Conservation (phyloP, 2,329 filamentous ascomycete species). For the Meredithiella fracta region DNA sequence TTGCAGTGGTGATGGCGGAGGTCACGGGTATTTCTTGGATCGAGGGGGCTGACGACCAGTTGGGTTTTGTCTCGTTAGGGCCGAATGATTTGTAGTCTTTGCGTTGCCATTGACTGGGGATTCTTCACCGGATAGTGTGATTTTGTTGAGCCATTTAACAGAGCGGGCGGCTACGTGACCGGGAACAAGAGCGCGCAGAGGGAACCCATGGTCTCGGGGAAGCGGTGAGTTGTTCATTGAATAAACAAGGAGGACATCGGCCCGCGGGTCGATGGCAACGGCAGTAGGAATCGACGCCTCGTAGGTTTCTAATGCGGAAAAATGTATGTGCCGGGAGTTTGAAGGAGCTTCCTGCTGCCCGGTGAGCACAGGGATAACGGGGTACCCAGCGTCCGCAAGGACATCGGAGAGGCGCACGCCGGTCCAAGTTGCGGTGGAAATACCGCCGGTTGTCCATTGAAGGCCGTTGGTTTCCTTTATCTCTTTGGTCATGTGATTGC, state of each 20-base stretch:
- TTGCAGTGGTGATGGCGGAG: conserved; percentile 42
- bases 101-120: conserved; percentile 49
- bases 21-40: conserved; percentile 56
- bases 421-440: conserved; percentile 43
- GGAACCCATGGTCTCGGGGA: conserved; percentile 49
- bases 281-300: conserved; percentile 43
- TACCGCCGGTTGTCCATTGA: conserved; percentile 42
- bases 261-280: conserved; percentile 40
- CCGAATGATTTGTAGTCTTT: conserved; percentile 55
- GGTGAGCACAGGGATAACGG: conserved; percentile 18
- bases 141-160: conserved; percentile 52
- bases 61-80: conserved; percentile 39
- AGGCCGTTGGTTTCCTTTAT: conserved; percentile 36
- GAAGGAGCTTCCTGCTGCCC: conserved; percentile 12
- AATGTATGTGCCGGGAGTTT: conserved; percentile 36
- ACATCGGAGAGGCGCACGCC: conserved; percentile 40
- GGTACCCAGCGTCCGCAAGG: conserved; percentile 38
- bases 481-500: conserved; percentile 39
- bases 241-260: conserved; percentile 50
- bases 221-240: conserved; percentile 49
- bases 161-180: conserved; percentile 50
- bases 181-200: conserved; percentile 44
- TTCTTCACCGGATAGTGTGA: conserved; percentile 49
- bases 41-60: conserved; percentile 45
- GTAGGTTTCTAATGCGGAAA: conserved; percentile 43